phyloP scores from a whole-genome alignment of 2,329 filamentous ascomycete species.

The Trichoderma sp. region DNA sequence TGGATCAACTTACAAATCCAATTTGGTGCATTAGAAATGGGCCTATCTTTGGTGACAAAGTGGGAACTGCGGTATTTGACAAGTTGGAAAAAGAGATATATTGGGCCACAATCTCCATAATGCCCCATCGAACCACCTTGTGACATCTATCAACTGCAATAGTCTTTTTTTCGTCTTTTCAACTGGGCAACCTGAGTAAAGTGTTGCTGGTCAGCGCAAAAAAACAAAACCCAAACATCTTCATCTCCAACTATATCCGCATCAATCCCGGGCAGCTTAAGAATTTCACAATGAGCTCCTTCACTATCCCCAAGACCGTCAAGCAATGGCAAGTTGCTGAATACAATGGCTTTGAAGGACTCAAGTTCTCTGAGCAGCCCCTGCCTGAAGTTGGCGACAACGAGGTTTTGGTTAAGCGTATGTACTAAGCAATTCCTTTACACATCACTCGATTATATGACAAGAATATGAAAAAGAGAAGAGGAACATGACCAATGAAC shows the following conservation, averaged over 20 bases:
- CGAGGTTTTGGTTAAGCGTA: constrained; percentile 66
- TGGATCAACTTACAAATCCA: constrained; percentile 8
- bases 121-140: background rate
- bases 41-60: background rate
- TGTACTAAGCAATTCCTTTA: constrained; percentile 16
- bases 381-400: constrained; percentile 64
- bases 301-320: constrained; percentile 36
- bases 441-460: too few species aligned
- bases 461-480: background rate
- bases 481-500: background rate
- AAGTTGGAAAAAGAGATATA: background rate
- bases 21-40: background rate
- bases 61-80: background rate
- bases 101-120: background rate
- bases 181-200: too few species aligned
- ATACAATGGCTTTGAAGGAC: constrained; percentile 51
- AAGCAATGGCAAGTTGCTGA: constrained; percentile 54
- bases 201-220: background rate
- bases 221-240: background rate
- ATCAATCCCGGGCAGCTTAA: background rate
- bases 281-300: constrained; percentile 1
- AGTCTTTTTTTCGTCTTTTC: background rate
- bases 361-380: constrained; percentile 54
- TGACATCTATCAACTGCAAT: background rate
- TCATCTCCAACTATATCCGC: background rate